Percentiles rank a stretch among this genome's conserved stretches.
These are phyloP conservation scores for Xylaria nigripes DNA, from an alignment of 495 filamentous ascomycete genomes.

Conservation along the genomic window DNA sequence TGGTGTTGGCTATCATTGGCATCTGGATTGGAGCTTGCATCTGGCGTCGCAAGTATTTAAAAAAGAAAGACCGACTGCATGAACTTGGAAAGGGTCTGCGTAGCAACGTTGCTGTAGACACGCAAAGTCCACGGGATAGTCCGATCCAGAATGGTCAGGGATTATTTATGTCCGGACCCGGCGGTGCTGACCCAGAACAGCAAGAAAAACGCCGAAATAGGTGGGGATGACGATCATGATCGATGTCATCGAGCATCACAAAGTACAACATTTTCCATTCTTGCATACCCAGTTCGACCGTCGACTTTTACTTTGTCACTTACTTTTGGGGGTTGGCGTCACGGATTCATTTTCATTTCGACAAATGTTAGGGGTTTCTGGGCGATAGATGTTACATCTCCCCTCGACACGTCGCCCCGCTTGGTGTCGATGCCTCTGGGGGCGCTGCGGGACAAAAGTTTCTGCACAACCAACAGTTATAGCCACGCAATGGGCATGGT, in stretches of 20 bases:
- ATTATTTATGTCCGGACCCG: slow-evolving; percentile 25
- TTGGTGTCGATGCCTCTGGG: background rate
- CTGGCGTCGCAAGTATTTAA: slow-evolving; percentile 44
- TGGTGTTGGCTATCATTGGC: slow-evolving; percentile 42
- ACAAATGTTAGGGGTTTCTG: slow-evolving; percentile 4
- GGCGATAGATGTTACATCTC: background rate
- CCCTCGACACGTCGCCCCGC: background rate
- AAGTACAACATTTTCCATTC: background rate
- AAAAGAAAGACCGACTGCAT: slow-evolving; percentile 43
- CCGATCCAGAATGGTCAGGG: slow-evolving; percentile 17
- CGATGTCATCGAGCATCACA: background rate
- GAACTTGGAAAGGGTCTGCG: slow-evolving; percentile 36
- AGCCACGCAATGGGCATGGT: background rate
- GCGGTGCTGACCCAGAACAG: slow-evolving; percentile 6
- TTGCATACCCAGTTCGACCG: background rate
- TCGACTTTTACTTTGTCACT: background rate
- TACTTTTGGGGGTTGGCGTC: background rate
- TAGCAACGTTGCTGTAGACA: slow-evolving; percentile 23
- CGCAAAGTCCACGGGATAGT: slow-evolving; percentile 25
- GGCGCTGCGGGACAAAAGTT: background rate
- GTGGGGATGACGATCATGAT: slow-evolving; percentile 6
- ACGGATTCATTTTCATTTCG: slow-evolving; percentile 2
- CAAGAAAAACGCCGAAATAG: slow-evolving; percentile 13
- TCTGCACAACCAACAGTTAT: background rate
- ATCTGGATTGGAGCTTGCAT: slow-evolving; percentile 48